These are phyloP conservation scores for Eleusine coracana DNA, from an alignment of 176 grass and related monocot genomes.

Conservation along the genomic window DNA sequence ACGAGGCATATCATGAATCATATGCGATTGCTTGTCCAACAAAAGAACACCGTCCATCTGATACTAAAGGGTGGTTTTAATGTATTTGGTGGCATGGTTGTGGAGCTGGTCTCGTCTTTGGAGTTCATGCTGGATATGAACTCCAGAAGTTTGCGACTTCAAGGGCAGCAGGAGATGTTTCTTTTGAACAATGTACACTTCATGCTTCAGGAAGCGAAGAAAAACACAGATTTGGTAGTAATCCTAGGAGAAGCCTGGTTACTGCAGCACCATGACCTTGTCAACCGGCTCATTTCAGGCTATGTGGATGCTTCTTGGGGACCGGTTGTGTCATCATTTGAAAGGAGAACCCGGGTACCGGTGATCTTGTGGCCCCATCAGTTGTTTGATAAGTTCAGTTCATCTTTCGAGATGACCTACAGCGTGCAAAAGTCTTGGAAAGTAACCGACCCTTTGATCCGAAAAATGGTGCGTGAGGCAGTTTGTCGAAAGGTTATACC, in stretches of 20 bases:
- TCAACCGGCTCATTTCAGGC: neutral
- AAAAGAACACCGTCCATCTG: neutral
- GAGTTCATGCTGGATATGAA: neutral
- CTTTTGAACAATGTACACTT: slow-evolving; percentile 30
- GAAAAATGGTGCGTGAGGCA: neutral
- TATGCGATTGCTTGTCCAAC: neutral
- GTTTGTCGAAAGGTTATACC: neutral
- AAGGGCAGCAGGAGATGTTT: slow-evolving; percentile 16
- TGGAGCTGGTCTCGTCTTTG: neutral
- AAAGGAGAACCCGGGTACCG: neutral
- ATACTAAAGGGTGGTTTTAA: neutral
- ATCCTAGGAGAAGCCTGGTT: slow-evolving; percentile 19
- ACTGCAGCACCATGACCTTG: neutral
- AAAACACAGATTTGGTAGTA: neutral
- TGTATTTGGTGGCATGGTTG: neutral
- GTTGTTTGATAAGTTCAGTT: neutral
- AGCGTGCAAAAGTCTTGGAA: slow-evolving; percentile 17
- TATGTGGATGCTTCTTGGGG: slow-evolving; percentile 24
- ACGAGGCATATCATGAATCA: slow-evolving; percentile 1
- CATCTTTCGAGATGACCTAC: slow-evolving; percentile 6
- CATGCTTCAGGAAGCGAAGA: neutral
- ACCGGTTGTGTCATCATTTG: neutral
- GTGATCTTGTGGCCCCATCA: neutral
- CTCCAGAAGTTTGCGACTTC: neutral
- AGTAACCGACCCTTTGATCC: slow-evolving; percentile 3